Evolutionary conservation across 2,329 filamentous ascomycete genomes (phyloP).

Genomic region (Diaporthe batatas): DNA sequence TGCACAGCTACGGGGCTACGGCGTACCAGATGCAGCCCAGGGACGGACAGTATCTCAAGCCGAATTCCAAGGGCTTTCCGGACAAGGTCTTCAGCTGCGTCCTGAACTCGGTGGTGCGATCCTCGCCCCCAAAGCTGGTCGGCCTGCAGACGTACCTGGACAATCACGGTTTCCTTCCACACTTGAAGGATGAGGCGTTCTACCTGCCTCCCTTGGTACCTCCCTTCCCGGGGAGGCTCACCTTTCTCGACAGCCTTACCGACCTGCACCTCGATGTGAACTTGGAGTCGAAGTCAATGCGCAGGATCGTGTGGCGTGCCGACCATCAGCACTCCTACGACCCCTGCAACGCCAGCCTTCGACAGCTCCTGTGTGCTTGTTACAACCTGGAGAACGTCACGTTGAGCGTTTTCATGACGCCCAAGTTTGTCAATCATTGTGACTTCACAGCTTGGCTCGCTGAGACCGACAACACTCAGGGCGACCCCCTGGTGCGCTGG

Average conservation of each 20-base stretch:
- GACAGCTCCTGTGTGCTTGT: neutral
- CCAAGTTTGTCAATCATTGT: neutral
- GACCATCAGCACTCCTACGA: neutral
- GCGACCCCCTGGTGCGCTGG: neutral
- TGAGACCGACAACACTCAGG: neutral
- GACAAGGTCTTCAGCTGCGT: neutral
- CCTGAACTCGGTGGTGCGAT: neutral
- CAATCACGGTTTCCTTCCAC: neutral
- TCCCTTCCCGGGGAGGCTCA: too few relatives aligned
- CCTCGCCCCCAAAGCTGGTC: neutral
- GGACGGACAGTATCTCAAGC: fast-evolving
- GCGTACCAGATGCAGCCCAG: neutral
- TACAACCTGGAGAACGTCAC: neutral
- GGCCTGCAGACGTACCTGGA: neutral
- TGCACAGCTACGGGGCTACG: neutral
- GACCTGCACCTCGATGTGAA: neutral
- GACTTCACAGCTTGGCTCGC: neutral
- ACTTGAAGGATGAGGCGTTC: slow-evolving; percentile 7
- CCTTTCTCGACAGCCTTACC: neutral
- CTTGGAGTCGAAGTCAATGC: neutral
- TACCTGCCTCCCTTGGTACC: neutral
- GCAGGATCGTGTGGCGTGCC: fast-evolving
- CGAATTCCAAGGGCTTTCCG: neutral
- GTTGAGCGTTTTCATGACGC: neutral
- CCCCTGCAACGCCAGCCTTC: neutral